Base-by-base conservation (phyloP, 2,329 filamentous ascomycete species). In the Helminthosporium solani region DNA sequence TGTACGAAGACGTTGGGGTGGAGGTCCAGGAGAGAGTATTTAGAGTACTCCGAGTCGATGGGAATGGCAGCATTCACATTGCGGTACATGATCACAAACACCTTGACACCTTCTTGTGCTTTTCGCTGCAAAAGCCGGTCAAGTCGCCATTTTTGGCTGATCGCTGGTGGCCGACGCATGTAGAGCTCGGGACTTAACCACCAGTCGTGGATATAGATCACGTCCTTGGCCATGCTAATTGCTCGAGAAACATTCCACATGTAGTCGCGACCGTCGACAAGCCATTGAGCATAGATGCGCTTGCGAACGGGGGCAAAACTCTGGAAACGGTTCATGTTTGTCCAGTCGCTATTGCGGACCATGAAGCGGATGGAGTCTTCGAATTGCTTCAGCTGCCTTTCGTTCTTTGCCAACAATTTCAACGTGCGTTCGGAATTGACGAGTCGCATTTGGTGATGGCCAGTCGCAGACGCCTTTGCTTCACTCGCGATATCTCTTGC, bases 231-330 rank as follows among this genome's bases (percentile, higher is more conserved):
- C 84, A 96, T 96, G 66, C 90, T 94, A 61, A 99, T 95, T 11
- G 94, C 94, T 54, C 92, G 83, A 9, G 92, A 97, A 7, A 97
- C 90, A 67, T 96, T 95, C 94, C 94, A 99, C 92, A 97, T 97
- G 75, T 97, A 95, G 68, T 99, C 94, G 57, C 94, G 84, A 14
- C 89, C 94, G 70, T 99, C 94, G 0, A 99, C 92, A 7, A 99
- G 81, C 91, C 92, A 97, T 64, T 96, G 90, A 2, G 91, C 90
- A 72, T 92, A 94, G 21, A 94, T 90, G 34, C 86, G 86, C 37
- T 83, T 84, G 49, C 94, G 83, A 1, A 97, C 87, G 0, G 94
- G 94, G 0, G 94, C 91, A 71, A 95, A 99, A 68, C 92, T 96
- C 59, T 87, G 86, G 66, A 96, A 97, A 15, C 94, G 83, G 63